These are phyloP conservation scores for Phytophthora niederhauseri DNA, from an alignment of 352 stramenopile genomes.

Conservation along the genomic window DNA sequence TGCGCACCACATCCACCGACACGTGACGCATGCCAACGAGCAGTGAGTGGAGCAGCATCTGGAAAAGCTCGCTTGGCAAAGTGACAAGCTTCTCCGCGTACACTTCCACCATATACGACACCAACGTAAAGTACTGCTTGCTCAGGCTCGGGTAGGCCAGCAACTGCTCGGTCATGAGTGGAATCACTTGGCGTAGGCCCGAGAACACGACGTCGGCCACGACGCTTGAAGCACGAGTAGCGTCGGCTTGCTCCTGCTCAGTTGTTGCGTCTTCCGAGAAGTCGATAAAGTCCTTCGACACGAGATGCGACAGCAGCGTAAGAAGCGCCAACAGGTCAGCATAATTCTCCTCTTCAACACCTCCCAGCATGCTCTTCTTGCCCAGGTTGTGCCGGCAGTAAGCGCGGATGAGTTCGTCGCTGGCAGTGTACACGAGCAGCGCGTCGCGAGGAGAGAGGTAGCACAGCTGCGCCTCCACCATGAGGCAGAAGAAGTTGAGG, in stretches of 20 bases:
- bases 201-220: conserved; percentile 91
- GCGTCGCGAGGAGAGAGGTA: conserved; percentile 74
- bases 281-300: conserved; percentile 88
- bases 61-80: conserved; percentile 69
- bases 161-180: conserved; percentile 90
- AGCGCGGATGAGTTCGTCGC: conserved; percentile 69
- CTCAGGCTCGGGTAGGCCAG: conserved; percentile 86
- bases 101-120: conserved; percentile 89
- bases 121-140: conserved; percentile 90
- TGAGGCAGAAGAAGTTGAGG: conserved; percentile 77
- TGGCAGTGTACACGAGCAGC: conserved; percentile 73
- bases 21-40: conserved; percentile 80
- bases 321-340: conserved; percentile 74
- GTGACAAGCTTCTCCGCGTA: conserved; percentile 80
- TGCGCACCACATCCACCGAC: conserved; percentile 72
- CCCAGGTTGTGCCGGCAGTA: conserved; percentile 78
- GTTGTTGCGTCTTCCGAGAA: conserved; percentile 77
- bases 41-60: conserved; percentile 76
- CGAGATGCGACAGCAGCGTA: conserved; percentile 80
- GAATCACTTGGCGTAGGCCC: conserved; percentile 85
- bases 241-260: conserved; percentile 58
- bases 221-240: conserved; percentile 63
- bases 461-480: conserved; percentile 84
- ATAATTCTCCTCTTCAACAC: conserved; percentile 83
- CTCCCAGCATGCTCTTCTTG: conserved; percentile 64